Evolutionary conservation across 129 eudicot species (phyloP), one percentile per base, ranked within the genome.

Genomic region (Lactuca saligna): DNA sequence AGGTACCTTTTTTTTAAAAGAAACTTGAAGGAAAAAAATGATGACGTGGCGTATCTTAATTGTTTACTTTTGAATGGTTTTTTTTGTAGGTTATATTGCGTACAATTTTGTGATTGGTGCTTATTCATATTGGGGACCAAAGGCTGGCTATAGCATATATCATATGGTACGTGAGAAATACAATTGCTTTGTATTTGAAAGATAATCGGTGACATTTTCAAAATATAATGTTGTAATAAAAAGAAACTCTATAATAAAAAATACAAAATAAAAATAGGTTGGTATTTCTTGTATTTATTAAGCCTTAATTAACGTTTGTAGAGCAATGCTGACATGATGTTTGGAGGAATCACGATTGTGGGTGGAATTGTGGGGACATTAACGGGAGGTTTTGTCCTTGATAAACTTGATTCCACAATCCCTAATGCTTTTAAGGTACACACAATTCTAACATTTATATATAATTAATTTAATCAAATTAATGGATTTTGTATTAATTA

Each of bases 91-190:
- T 41, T 91, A 91, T 75, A 88, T 88, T 48, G 70, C 91, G 20
- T 91, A 91, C 79, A 91, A 91, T 69, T 91, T 91, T 75, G 97
- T 91, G n/a, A 73, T 91, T 17, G 97, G 97, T 35, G 94, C 97
- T 68, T 91, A 91, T 77, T 88, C 97, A 59, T 91, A 91, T 71
- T 91, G 97, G 97, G 97, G 97, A 58, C 97, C 97, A 9, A 91
- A 88, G 77, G 97, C 97, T 56, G 97, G 97, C 41, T 83, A 86
- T 77, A 82, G 80, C 69, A 91, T 91, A 74, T 91, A 91, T 75
- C 77, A 76, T 48, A 88, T 91, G 97, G 97, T 91, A 58, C 60
- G 58, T 31, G 54, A 59, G 3, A 48, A 10, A 4, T 20, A 25
- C 29, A 25, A 25, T 25, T 25, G 29, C 1, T 25, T 25, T 25